These are phyloP conservation scores for Colletotrichum eleusines DNA, from an alignment of 2,329 filamentous ascomycete genomes.

Conservation along the genomic window DNA sequence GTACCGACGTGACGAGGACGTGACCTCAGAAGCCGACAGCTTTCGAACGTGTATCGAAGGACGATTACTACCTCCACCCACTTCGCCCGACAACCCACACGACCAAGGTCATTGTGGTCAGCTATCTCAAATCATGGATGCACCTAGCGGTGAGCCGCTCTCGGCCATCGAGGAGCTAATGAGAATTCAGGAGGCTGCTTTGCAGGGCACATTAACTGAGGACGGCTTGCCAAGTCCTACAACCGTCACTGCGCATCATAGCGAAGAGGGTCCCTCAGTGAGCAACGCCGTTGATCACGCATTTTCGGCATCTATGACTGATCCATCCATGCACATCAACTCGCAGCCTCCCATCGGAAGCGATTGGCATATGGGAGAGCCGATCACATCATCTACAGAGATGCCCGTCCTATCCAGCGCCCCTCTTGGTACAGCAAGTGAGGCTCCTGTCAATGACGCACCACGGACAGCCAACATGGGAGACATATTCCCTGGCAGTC, in stretches of 20 bases:
- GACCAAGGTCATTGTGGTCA: background rate
- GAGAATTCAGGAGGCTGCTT: conserved; percentile 31
- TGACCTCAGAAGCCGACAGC: conserved; percentile 14
- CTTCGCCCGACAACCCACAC: background rate
- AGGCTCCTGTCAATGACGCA: conserved; percentile 3
- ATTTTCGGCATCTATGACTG: conserved; percentile 16
- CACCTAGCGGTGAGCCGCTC: conserved; percentile 29
- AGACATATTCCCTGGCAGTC: conserved; percentile 39
- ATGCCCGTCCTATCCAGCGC: conserved; percentile 24
- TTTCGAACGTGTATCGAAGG: conserved; percentile 26
- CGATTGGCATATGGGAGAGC: conserved; percentile 18
- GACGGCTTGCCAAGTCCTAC: conserved; percentile 14
- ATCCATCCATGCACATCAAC: conserved; percentile 33
- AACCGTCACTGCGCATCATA: background rate
- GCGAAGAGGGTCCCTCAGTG: background rate
- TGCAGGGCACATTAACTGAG: conserved; percentile 15
- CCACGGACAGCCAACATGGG: conserved; percentile 37
- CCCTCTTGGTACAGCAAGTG: conserved; percentile 5
- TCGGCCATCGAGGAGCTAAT: conserved; percentile 38
- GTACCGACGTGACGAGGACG: conserved; percentile 3
- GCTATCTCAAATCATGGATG: conserved; percentile 19
- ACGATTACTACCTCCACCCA: conserved; percentile 4
- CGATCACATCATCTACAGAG: conserved; percentile 29
- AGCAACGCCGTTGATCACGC: background rate
- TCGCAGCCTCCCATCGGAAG: conserved; percentile 29